phyloP scores from a whole-genome alignment of 1,284 basidiomycete species.

The Microstroma glucosiphilum region DNA sequence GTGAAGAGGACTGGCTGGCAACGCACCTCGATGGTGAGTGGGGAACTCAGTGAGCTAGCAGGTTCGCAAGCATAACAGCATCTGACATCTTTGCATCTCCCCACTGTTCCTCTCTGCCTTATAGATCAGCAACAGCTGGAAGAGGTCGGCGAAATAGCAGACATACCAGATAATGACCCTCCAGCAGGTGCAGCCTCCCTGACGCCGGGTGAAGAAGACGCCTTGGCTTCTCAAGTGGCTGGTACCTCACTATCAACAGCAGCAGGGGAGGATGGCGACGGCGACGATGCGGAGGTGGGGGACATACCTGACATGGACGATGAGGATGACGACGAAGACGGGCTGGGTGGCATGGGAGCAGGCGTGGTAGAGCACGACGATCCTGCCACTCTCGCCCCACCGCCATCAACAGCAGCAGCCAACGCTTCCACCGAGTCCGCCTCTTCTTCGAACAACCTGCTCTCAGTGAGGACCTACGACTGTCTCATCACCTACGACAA shows the following conservation, averaged over 20 bases:
- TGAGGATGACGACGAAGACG: slow-evolving; percentile 21
- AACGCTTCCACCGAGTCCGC: slow-evolving; percentile 62
- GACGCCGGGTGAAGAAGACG: slow-evolving; percentile 37
- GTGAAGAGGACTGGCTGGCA: slow-evolving; percentile 19
- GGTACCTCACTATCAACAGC: slow-evolving; percentile 19
- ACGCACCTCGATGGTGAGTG: slow-evolving; percentile 19
- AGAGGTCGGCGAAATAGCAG: slow-evolving; percentile 27
- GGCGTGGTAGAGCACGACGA: slow-evolving; percentile 43
- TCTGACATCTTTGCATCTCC: neutral
- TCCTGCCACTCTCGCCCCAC: slow-evolving; percentile 20
- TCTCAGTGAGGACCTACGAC: slow-evolving; percentile 96
- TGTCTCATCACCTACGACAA: slow-evolving; percentile 99
- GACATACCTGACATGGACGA: slow-evolving; percentile 45
- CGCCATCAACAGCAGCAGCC: slow-evolving; percentile 54
- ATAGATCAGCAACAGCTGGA: neutral
- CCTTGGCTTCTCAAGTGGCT: slow-evolving; percentile 32
- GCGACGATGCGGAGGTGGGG: slow-evolving; percentile 30
- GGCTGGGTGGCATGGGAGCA: slow-evolving; percentile 26
- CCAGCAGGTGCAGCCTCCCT: slow-evolving; percentile 27
- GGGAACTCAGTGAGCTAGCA: neutral
- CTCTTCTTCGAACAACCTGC: slow-evolving; percentile 59
- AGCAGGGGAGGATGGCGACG: neutral
- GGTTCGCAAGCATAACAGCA: neutral
- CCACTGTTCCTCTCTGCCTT: neutral
- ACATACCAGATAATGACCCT: slow-evolving; percentile 43